Evolutionary conservation across 768 basidiomycete genomes (phyloP).

Genomic region (Boletus eberwhitei): DNA sequence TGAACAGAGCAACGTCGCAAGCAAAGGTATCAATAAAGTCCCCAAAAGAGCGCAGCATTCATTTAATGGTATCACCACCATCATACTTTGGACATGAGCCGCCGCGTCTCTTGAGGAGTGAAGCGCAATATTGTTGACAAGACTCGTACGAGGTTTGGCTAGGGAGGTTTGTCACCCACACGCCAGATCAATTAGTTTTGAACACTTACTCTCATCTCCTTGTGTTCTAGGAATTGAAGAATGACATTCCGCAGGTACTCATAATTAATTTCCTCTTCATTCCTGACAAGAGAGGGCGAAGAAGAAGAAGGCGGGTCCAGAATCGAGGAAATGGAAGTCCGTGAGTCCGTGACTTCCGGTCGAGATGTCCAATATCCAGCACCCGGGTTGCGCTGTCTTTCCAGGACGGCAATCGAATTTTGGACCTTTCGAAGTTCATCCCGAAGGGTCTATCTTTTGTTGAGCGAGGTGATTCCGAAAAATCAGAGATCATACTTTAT

Average conservation of each 20-base stretch:
- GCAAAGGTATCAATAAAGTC: constrained; percentile 1
- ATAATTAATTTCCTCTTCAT: constrained; percentile 90
- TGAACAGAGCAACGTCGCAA: not conserved
- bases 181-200: not conserved
- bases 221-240: constrained; percentile 95
- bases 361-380: constrained; percentile 85
- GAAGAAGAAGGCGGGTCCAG: constrained; percentile 38
- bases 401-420: constrained; percentile 84
- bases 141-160: constrained; percentile 90
- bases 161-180: constrained; percentile 6
- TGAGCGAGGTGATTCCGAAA: constrained; percentile 4
- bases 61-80: not conserved
- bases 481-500: constrained; percentile 57
- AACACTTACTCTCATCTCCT: constrained; percentile 89
- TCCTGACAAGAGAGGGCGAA: constrained; percentile 34
- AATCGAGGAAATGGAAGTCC: constrained; percentile 41
- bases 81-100: constrained; percentile 84
- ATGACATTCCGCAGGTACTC: constrained; percentile 97
- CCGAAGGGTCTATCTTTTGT: constrained; percentile 64
- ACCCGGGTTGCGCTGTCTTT: constrained; percentile 88
- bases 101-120: constrained; percentile 90
- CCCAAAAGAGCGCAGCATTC: not conserved
- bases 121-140: constrained; percentile 90
- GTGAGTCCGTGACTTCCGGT: constrained; percentile 31
- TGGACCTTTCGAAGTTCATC: constrained; percentile 97